Conservation (phyloP, 1,284 basidiomycete species). For the Pisolithus thermaeus region DNA sequence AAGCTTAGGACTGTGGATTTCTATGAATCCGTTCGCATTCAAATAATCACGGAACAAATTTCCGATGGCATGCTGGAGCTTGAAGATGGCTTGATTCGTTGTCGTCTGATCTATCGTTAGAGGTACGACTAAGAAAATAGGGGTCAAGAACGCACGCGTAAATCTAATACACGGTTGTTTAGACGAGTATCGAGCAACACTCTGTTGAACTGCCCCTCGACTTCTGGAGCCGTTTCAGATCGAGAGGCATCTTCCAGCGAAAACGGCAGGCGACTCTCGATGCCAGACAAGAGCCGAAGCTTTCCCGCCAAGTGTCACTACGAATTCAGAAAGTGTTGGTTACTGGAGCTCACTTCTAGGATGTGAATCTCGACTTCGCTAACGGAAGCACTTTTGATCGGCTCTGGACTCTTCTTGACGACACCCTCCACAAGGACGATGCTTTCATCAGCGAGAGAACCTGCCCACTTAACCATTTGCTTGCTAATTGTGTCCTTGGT, state of each 20-base stretch:
- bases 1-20: slow-evolving; percentile 97
- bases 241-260: slow-evolving; percentile 90
- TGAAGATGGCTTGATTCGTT: slow-evolving; percentile 97
- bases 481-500: slow-evolving; percentile 85
- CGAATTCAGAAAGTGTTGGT: background rate
- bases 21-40: slow-evolving; percentile 72
- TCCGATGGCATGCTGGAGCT: slow-evolving; percentile 83
- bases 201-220: slow-evolving; percentile 63
- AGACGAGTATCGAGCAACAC: slow-evolving; percentile 91
- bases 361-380: slow-evolving; percentile 89
- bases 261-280: slow-evolving; percentile 83
- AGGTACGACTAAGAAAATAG: background rate
- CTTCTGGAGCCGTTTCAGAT: slow-evolving; percentile 72
- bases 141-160: slow-evolving; percentile 56
- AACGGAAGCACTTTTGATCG: slow-evolving; percentile 87
- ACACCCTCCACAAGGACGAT: slow-evolving; percentile 87
- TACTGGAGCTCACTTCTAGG: slow-evolving; percentile 51
- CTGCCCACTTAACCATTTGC: slow-evolving; percentile 96
- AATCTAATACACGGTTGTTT: slow-evolving; percentile 92
- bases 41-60: slow-evolving; percentile 88
- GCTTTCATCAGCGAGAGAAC: slow-evolving; percentile 76
- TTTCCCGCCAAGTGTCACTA: slow-evolving; percentile 27
- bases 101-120: slow-evolving; percentile 56
- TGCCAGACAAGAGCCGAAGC: slow-evolving; percentile 77
- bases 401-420: slow-evolving; percentile 80